Evolutionary conservation across 1,284 basidiomycete genomes (phyloP), one percentile per base, ranked within the genome.

Genomic region (Apiotrichum gamsii): DNA sequence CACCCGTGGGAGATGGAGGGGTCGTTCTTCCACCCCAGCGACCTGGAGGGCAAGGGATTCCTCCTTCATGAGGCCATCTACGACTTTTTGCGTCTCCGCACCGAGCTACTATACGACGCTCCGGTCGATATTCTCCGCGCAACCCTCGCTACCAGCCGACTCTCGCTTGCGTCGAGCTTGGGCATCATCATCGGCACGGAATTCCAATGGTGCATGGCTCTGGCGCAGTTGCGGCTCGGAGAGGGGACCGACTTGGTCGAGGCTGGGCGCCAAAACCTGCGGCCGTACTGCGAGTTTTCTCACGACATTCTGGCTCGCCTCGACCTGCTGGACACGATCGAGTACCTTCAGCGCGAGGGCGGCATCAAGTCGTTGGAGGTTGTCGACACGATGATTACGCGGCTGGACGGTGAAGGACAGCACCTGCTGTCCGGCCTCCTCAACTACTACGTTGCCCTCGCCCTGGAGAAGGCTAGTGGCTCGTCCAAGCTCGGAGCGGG

Each of bases 51-150:
- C 2, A 31, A 57, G 28, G 15, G 25, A 10, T 34, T 24, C 3
- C 43, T 62, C 6, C 35, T 59, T 28, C 60, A 63, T 34, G 32
- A 33, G 11, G 56, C 50, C 13, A 43, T 61, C 4, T 49, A 43
- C 28, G 43, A 54, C 18, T 39, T 28, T 4, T 33, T 57, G 9
- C 43, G 49, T 3, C 45, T 67, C 3, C 57, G 63, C 0, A 47
- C 64, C 5, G 53, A 60, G 11, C 49, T 62, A 1, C 41, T 61
- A 5, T 67, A 54, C 45, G 59, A 64, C 32, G 62, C 63, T 1
- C 60, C 64, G 0, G 14, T 47, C 8, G 46, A 49, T 3, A 47
- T 46, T 2, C 36, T 58, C 16, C 15, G 21, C 5, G 20, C 24
- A 0, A 35, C 60, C 4, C 16, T 59, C 13, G 16, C 35, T 8